These are phyloP conservation scores for Eucalyptus regnans DNA, from an alignment of 345 rosid genomes.

Conservation along the genomic window DNA sequence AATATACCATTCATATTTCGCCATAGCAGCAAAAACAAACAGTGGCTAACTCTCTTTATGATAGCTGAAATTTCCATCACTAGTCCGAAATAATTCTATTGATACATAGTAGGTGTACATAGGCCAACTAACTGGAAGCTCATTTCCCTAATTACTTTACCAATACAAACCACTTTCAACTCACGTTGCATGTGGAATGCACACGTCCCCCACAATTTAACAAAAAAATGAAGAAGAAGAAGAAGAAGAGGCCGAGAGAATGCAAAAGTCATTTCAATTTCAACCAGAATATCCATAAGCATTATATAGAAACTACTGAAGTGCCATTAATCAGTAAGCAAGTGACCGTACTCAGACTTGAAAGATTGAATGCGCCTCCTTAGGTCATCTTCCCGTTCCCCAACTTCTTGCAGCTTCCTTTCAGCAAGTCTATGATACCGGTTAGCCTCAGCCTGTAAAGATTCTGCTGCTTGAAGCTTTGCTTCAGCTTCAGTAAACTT, in stretches of 20 bases:
- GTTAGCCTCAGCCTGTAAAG: slow-evolving; percentile 63
- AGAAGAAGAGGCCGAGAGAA: not conserved
- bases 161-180: not conserved
- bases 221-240: not conserved
- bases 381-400: slow-evolving; percentile 80
- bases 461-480: slow-evolving; percentile 57
- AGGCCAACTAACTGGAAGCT: not conserved
- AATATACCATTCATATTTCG: not conserved
- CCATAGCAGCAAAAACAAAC: not conserved
- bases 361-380: slow-evolving; percentile 42
- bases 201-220: not conserved
- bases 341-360: slow-evolving; percentile 61
- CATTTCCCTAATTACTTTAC: not conserved
- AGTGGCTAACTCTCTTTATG: not conserved
- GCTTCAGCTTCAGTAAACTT: slow-evolving; percentile 53
- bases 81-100: not conserved
- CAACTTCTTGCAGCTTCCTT: slow-evolving; percentile 80
- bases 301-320: not conserved
- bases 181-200: not conserved
- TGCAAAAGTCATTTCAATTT: not conserved
- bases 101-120: not conserved
- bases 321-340: not conserved
- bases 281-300: not conserved
- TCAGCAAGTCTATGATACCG: slow-evolving; percentile 63
- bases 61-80: not conserved